These are phyloP conservation scores for Magnaporthiopsis rhizophila DNA, from an alignment of 2,329 filamentous ascomycete genomes.

Conservation along the genomic window DNA sequence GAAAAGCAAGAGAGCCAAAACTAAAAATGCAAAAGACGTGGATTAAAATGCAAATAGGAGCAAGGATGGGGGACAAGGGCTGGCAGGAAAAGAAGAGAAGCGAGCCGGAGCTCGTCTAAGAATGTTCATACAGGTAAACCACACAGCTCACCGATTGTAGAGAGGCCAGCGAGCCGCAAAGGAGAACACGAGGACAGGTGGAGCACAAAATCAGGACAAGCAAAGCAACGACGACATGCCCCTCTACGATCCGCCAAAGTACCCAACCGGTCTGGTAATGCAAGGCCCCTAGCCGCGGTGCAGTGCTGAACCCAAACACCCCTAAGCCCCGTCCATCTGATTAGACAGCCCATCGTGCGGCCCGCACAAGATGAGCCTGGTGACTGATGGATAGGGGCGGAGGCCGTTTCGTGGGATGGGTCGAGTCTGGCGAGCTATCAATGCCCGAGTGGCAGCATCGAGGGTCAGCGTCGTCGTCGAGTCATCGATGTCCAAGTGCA, in stretches of 20 bases:
- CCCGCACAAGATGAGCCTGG: background rate
- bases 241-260: no score
- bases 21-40: background rate
- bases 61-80: background rate
- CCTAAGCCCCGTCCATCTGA: background rate
- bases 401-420: no score
- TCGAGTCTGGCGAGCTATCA: no score
- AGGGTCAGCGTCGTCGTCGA: background rate
- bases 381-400: background rate
- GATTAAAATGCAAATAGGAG: slow-evolving; percentile 7
- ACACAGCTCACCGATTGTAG: no score
- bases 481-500: background rate
- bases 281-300: background rate
- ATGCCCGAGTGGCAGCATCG: background rate
- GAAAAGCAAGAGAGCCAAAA: slow-evolving; percentile 3
- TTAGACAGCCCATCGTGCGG: background rate
- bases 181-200: no score
- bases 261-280: no score
- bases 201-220: no score
- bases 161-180: no score
- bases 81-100: slow-evolving; percentile 2
- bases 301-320: background rate
- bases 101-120: background rate
- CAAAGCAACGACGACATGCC: no score
- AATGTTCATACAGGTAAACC: slow-evolving; percentile 7